Percentiles rank a stretch among this genome's conserved stretches.
Conservation (phyloP, 257 asterid genomes). For the Solanum tarapatanum region DNA sequence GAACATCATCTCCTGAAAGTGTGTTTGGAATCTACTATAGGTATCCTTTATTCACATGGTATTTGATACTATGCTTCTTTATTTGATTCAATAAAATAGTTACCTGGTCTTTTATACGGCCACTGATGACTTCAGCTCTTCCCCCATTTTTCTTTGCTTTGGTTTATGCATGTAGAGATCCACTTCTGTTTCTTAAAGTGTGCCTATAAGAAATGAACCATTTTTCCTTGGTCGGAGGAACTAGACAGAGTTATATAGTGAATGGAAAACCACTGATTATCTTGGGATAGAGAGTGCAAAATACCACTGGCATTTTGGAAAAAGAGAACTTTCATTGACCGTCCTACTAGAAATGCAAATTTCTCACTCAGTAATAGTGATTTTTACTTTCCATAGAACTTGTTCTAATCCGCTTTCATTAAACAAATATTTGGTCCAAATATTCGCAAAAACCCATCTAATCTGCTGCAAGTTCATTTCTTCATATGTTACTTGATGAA, state of each 20-base stretch:
- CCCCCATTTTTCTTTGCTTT: not conserved
- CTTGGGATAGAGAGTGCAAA: not conserved
- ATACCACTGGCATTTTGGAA: not conserved
- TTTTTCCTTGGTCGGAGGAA: not conserved
- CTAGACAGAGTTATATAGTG: not conserved
- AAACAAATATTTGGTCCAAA: not conserved
- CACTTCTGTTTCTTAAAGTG: not conserved
- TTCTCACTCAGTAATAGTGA: not conserved
- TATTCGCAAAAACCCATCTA: not conserved
- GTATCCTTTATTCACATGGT: slow-evolving; percentile 17
- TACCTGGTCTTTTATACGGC: not conserved
- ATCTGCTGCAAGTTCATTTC: not conserved
- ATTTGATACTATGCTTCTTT: not conserved
- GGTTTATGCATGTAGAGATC: not conserved
- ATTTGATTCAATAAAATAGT: not conserved
- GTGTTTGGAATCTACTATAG: slow-evolving; percentile 52
- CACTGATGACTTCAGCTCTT: not conserved
- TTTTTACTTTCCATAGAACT: not conserved
- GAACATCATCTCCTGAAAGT: slow-evolving; percentile 56
- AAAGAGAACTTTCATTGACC: not conserved
- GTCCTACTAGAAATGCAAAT: not conserved
- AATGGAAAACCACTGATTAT: not conserved
- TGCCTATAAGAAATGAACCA: not conserved
- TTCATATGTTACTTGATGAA: not conserved
- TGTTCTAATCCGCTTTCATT: not conserved